Conservation (phyloP, 371 early-diverging fungal genomes). For the Smittium culicis region DNA sequence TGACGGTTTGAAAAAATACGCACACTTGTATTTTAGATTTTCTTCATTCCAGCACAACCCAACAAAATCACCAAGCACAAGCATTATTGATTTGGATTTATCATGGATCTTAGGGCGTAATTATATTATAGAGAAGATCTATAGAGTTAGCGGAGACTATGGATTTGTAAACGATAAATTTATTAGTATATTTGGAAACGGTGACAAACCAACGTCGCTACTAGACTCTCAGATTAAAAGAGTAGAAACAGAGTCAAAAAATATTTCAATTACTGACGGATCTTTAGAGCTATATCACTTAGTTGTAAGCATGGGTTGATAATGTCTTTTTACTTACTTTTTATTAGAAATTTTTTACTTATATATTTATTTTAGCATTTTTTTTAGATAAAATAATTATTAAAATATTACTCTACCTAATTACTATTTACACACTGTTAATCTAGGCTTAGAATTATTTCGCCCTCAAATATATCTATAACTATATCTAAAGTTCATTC, state of each 20-base stretch:
- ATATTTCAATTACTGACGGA: neutral
- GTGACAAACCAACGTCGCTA: neutral
- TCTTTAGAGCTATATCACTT: conserved; percentile 1
- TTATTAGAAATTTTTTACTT: too few species aligned
- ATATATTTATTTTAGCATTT: too few species aligned
- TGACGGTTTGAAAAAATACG: too few species aligned
- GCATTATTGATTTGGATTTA: neutral
- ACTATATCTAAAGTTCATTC: too few species aligned
- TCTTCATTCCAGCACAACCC: neutral
- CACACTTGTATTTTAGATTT: neutral
- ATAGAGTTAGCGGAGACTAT: neutral
- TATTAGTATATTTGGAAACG: neutral
- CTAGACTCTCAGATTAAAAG: neutral
- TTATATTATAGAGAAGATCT: neutral
- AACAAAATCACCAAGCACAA: neutral
- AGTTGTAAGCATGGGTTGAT: too few species aligned
- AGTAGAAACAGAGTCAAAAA: neutral
- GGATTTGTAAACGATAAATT: conserved; percentile 1
- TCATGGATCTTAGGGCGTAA: neutral
- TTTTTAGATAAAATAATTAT: too few species aligned
- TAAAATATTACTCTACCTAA: too few species aligned
- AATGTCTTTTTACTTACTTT: too few species aligned
- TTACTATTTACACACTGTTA: too few species aligned
- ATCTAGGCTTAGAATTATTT: too few species aligned
- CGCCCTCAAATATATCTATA: too few species aligned